These are phyloP conservation scores for Coniochaeta sp. DNA, from an alignment of 2,329 filamentous ascomycete genomes.

Conservation along the genomic window DNA sequence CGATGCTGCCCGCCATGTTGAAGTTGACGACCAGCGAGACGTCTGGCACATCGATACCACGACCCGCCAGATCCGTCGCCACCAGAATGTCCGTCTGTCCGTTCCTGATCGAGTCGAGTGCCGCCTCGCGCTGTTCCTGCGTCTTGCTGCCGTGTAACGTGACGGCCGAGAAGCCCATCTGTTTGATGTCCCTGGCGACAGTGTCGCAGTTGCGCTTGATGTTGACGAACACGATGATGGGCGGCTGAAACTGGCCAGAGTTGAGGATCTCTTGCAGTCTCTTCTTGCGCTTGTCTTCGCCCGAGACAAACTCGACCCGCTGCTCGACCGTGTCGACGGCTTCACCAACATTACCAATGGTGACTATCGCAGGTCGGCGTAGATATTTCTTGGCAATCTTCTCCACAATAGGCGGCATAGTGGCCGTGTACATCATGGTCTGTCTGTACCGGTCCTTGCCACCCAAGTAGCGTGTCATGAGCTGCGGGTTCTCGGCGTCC, in stretches of 20 bases:
- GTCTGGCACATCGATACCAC: constrained; percentile 96
- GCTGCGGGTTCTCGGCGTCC: constrained; percentile 74
- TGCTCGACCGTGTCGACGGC: constrained; percentile 98
- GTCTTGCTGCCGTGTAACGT: constrained; percentile 95
- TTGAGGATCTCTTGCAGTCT: constrained; percentile 84
- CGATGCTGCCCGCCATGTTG: constrained; percentile 93
- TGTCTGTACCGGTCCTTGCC: constrained; percentile 79
- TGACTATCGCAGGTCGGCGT: constrained; percentile 85
- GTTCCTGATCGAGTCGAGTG: constrained; percentile 74
- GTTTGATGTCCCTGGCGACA: constrained; percentile 87
- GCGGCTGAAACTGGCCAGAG: constrained; percentile 72
- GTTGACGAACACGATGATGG: constrained; percentile 99
- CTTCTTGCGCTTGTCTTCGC: constrained; percentile 96
- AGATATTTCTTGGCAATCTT: constrained; percentile 97
- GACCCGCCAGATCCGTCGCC: constrained; percentile 88
- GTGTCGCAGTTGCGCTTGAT: constrained; percentile 99
- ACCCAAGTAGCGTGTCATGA: constrained; percentile 77
- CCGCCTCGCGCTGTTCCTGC: constrained; percentile 94
- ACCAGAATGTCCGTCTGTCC: constrained; percentile 83
- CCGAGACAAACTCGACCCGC: constrained; percentile 81
- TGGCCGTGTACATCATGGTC: constrained; percentile 99
- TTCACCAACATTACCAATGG: constrained; percentile 89
- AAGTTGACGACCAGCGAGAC: constrained; percentile 95
- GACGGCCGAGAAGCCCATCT: constrained; percentile 84
- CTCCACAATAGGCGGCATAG: constrained; percentile 89